A percentile compares a stretch with the other conserved stretches of the same genome.
Conservation (phyloP, 116 monocot genomes). For the Dioscorea cayenensis region DNA sequence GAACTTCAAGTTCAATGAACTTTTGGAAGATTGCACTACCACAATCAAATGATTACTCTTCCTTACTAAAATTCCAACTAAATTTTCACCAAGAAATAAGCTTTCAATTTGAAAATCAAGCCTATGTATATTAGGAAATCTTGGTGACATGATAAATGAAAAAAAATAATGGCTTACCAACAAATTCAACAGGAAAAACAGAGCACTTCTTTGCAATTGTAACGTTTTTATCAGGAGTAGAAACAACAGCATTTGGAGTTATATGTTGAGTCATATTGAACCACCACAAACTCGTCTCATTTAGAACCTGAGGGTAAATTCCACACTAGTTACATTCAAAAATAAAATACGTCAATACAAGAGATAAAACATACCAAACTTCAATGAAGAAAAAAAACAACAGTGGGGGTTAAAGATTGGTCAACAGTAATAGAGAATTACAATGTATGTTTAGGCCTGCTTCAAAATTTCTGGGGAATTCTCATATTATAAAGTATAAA, state of each 20-base stretch:
- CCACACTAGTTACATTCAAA: background rate
- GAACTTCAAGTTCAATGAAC: too few relatives aligned
- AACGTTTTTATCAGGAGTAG: conserved; percentile 82
- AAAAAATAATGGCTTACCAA: conserved; percentile 47
- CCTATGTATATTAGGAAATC: background rate
- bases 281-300: conserved; percentile 96
- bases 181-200: conserved; percentile 98
- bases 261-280: conserved; percentile 73
- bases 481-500: too few relatives aligned
- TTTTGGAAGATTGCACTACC: too few relatives aligned
- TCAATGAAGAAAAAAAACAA: background rate
- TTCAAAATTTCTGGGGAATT: too few relatives aligned
- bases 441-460: too few relatives aligned
- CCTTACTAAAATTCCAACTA: background rate
- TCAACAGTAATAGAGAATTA: too few relatives aligned
- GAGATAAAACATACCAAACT: background rate
- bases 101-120: background rate
- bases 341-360: background rate
- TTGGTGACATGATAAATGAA: background rate
- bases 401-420: too few relatives aligned
- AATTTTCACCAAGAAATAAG: background rate
- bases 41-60: too few relatives aligned
- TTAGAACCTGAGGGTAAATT: conserved; percentile 52
- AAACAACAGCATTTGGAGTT: conserved; percentile 87
- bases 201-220: conserved; percentile 94